Base-by-base conservation (phyloP, 1,284 basidiomycete genomes). In the Pholiota adiposa region DNA sequence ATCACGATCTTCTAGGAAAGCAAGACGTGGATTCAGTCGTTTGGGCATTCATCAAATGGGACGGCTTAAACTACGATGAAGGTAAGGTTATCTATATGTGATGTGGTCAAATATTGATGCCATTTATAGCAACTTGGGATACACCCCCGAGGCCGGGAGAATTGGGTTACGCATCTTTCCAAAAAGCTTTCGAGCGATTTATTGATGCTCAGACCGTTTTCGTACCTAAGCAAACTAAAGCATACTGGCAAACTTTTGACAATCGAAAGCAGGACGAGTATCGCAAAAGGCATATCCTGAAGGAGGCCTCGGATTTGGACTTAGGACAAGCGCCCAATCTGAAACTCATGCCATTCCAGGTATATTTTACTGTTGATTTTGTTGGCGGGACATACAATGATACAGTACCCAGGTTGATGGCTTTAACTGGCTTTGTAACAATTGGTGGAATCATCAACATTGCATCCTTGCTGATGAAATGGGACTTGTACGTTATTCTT, bases 381-480 rank as follows among this genome's bases (percentile, higher is more conserved):
- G 11, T 12, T 7, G 1, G 16, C 12, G n/a, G 7, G 19, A 16
- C 18, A 3, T n/a, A 16, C 7, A 57, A 23, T 41, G 16, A 31
- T 48, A 16, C 57, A 64, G 43, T 56, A 21, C 44, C 23, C 71
- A 96, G 88, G 82, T 97, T 23, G 89, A 95, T 54, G 96, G 97
- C 4, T 88, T 98, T 63, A 96, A 96, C 63, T 98, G 96, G 95
- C 80, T 98, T 29, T 87, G 87, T 62, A 84, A 89, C 68, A 96
- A 97, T 67, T 96, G 95, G 91, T 93, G 89, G 85, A 89, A 87
- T 65, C 82, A 84, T 46, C 93, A 96, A 64, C 88, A 90, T 38
- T 96, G 92, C 66, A 98, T 98, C 65, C 83, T 98, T n/a, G 96
- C 96, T 2, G 97, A 99, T 70, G 97, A 98, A 75, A 98, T 99